phyloP scores from a whole-genome alignment of 345 rosid species.

The Melaleuca alternifolia region DNA sequence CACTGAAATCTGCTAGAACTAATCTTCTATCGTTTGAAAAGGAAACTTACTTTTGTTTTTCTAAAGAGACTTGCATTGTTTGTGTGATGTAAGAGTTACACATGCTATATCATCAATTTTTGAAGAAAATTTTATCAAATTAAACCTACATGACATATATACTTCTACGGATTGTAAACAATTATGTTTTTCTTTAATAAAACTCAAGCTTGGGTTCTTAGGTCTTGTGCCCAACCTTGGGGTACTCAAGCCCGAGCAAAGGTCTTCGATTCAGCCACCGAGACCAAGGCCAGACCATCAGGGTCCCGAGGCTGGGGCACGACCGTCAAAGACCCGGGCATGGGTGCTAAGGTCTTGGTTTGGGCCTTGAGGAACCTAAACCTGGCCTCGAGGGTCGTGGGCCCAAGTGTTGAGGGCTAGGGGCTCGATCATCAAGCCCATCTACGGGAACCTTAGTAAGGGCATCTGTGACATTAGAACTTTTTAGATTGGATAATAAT shows the following conservation, averaged over 20 bases:
- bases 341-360: not conserved
- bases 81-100: not conserved
- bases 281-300: not conserved
- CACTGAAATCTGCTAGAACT: not conserved
- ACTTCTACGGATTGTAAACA: not conserved
- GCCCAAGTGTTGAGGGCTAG: not conserved
- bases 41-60: not conserved
- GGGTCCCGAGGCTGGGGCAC: not conserved
- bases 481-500: not conserved
- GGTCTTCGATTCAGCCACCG: not conserved
- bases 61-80: not conserved
- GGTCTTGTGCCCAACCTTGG: not conserved
- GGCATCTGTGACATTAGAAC: not conserved
- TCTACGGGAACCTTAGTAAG: not conserved
- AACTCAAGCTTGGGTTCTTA: not conserved
- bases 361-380: not conserved
- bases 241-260: not conserved
- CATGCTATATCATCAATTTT: not conserved
- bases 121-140: not conserved
- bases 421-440: not conserved
- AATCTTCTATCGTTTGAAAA: not conserved
- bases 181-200: not conserved
- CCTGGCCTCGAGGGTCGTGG: not conserved
- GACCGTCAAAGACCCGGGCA: accelerated
- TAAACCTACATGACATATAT: not conserved